Conservation (phyloP, 2,329 filamentous ascomycete species). For the Ophiostoma fasciatum region DNA sequence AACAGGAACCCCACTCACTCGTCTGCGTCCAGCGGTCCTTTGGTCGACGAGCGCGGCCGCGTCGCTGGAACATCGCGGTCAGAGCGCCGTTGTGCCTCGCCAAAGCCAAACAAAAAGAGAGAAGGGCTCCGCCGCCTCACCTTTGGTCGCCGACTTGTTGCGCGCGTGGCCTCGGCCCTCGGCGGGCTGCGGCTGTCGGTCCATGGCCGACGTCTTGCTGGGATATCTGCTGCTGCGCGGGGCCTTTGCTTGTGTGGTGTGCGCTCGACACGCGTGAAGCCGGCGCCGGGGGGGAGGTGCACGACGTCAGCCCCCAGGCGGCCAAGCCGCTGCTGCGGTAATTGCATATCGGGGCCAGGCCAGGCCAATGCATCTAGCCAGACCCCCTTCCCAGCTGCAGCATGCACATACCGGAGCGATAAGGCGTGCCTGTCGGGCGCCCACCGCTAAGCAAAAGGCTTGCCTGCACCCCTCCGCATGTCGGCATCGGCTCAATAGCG, state of each 20-base stretch:
- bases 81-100: background rate
- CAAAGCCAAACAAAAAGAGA: no score
- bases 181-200: conserved; percentile 6
- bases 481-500: no score
- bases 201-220: conserved; percentile 9
- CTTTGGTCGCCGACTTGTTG: conserved; percentile 24
- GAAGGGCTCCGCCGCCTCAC: conserved; percentile 18
- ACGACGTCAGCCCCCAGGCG: background rate
- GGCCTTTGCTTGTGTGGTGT: no score
- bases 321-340: background rate
- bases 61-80: conserved; percentile 24
- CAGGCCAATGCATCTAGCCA: background rate
- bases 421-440: no score
- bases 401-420: background rate
- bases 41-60: conserved; percentile 55
- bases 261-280: no score
- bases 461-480: no score
- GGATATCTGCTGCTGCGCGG: background rate
- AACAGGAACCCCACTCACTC: conserved; percentile 40
- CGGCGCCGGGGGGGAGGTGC: no score
- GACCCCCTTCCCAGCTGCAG: background rate
- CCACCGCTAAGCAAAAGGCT: no score
- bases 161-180: conserved; percentile 17
- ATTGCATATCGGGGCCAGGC: background rate
- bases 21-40: conserved; percentile 60